Base-by-base conservation (phyloP, 2,329 filamentous ascomycete genomes). In the Dryadomyces quercus-mongolicae region DNA sequence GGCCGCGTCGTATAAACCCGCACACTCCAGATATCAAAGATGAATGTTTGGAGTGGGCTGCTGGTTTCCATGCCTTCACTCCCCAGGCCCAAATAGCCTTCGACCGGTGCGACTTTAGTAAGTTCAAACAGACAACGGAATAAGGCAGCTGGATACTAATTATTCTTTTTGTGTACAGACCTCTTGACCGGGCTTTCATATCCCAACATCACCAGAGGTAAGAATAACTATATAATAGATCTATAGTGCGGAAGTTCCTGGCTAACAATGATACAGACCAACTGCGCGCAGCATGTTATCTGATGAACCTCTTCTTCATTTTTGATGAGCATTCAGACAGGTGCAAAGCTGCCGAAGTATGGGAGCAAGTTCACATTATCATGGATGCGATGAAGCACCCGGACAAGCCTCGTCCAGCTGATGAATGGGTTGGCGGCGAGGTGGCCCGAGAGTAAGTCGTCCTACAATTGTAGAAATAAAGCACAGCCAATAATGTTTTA, bases 251-350 rank as follows among this genome's bases (percentile, higher is more conserved):
- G 15, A 40, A 40, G 8, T 5, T 5, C 6, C 22, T 10, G 20
- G 7, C 36, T 40, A 40, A 40, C 36, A 40, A 9, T 4, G 25
- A 44, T 6, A 2, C 47, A 60, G 60, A 60, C 1, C 57, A 59
- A 21, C 46, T 58, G 2, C 53, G 55, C 12, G 56, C 53, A 7
- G 56, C 34, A 12, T 63, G 60, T 42, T 62, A 64, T 43, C 44
- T 63, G 7, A 63, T 63, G 61, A 60, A 64, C 51, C 52, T 64
- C 22, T 64, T 63, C 52, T 64, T 63, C 51, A 56, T 63, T 34
- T 60, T 63, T 16, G 62, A 63, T 44, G 62, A 63, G 49, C 52
- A 59, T 49, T 62, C 62, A 0, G 62, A 63, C 53, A 53, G 56
- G 6, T 52, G 54, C 0, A 42, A 48, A 4, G 51, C 54, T 3